Evolutionary conservation across 1,139 yeast genomes (phyloP).

Genomic region (Taiozyma sp.): DNA sequence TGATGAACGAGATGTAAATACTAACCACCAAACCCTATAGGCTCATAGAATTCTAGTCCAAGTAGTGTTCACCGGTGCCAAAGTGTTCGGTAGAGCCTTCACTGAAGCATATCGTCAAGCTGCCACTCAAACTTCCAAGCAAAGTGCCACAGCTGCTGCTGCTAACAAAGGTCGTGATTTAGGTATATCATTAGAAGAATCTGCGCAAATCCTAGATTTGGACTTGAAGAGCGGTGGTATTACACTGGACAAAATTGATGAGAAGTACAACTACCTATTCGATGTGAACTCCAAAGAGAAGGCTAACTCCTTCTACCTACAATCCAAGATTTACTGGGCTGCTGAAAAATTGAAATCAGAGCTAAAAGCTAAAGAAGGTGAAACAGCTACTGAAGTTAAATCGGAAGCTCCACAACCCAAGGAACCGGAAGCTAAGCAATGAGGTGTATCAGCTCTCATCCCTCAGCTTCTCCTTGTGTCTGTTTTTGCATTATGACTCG

Average conservation of each 20-base stretch:
- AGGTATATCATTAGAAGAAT: slow-evolving; percentile 84
- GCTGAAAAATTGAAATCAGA: slow-evolving; percentile 25
- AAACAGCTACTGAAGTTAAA: slow-evolving; percentile 10
- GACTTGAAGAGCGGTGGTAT: slow-evolving; percentile 44
- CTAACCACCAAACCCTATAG: slow-evolving; percentile 26
- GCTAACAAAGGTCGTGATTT: slow-evolving; percentile 48
- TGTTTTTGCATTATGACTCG: neutral
- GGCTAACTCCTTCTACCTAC: slow-evolving; percentile 90
- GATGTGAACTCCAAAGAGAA: slow-evolving; percentile 89
- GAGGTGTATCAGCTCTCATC: neutral
- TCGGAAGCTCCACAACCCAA: neutral
- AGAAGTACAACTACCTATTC: slow-evolving; percentile 78
- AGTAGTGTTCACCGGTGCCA: slow-evolving; percentile 90
- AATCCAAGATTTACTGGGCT: slow-evolving; percentile 88
- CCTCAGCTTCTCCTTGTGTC: neutral
- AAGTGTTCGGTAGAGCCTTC: slow-evolving; percentile 93
- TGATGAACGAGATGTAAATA: neutral
- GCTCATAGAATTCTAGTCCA: slow-evolving; percentile 90
- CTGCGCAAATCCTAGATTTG: slow-evolving; percentile 84
- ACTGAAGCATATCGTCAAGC: slow-evolving; percentile 98
- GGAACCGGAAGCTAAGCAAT: neutral
- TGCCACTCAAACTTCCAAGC: slow-evolving; percentile 76
- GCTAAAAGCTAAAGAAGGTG: slow-evolving; percentile 21
- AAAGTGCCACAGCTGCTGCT: slow-evolving; percentile 49
- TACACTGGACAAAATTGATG: slow-evolving; percentile 57